A percentile compares a stretch with the other conserved stretches of the same genome.
These are phyloP conservation scores for Fusarium sp. DNA, from an alignment of 2,329 filamentous ascomycete genomes.

Conservation along the genomic window DNA sequence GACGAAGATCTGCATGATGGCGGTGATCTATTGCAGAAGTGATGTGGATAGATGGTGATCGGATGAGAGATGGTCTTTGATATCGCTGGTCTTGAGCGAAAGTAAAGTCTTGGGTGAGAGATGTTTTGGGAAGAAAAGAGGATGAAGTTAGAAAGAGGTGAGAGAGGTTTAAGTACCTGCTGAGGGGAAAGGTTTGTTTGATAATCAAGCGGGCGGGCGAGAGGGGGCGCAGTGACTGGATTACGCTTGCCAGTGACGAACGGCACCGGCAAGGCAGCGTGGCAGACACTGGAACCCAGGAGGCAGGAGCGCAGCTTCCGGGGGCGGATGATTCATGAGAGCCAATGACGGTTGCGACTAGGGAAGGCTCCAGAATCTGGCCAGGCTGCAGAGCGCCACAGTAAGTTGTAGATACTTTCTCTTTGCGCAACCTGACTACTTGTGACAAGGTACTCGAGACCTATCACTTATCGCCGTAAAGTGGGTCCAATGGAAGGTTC, in stretches of 20 bases:
- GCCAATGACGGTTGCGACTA: constrained; percentile 40
- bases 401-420: constrained; percentile 36
- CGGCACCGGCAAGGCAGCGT: constrained; percentile 22
- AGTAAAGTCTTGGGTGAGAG: constrained; percentile 11
- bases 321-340: constrained; percentile 50
- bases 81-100: constrained; percentile 17
- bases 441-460: constrained; percentile 32
- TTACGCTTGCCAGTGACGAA: constrained; percentile 41
- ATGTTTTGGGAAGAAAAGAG: constrained; percentile 22
- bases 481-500: constrained; percentile 16
- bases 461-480: constrained; percentile 10
- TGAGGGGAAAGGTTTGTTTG: constrained; percentile 35
- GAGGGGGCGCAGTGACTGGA: constrained; percentile 40
- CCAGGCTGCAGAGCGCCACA: constrained; percentile 36
- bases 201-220: constrained; percentile 35
- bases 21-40: constrained; percentile 45
- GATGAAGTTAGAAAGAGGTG: constrained; percentile 32
- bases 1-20: constrained; percentile 95
- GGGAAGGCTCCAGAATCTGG: constrained; percentile 53
- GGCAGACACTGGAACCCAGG: constrained; percentile 2
- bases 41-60: constrained; percentile 33
- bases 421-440: not conserved
- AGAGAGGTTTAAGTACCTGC: constrained; percentile 45
- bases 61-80: constrained; percentile 1
- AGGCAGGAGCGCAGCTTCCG: constrained; percentile 38